A percentile compares a stretch with the other conserved stretches of the same genome.
These are phyloP conservation scores for Calonectria pteridis DNA, from an alignment of 2,329 filamentous ascomycete species.

Conservation along the genomic window DNA sequence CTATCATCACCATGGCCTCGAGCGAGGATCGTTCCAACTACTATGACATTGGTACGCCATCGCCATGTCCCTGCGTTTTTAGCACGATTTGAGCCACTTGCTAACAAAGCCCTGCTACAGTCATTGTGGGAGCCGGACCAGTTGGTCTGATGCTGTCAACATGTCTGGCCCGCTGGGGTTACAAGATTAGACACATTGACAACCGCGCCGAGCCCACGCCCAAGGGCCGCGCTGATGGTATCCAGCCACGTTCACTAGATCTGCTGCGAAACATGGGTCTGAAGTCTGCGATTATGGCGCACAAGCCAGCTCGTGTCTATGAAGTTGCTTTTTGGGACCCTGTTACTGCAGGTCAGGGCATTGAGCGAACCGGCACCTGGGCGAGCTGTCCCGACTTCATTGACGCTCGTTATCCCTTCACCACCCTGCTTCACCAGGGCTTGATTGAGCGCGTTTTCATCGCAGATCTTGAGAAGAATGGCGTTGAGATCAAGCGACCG, in stretches of 20 bases:
- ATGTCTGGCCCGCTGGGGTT: slow-evolving; percentile 91
- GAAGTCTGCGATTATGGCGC: slow-evolving; percentile 88
- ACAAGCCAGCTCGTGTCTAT: slow-evolving; percentile 88
- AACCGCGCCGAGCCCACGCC: slow-evolving; percentile 86
- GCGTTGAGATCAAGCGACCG: slow-evolving; percentile 70
- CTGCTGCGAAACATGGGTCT: slow-evolving; percentile 90
- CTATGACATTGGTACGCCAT: slow-evolving; percentile 60
- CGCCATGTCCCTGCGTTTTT: neutral
- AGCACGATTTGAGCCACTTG: neutral
- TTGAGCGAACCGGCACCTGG: slow-evolving; percentile 79
- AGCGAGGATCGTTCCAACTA: slow-evolving; percentile 40
- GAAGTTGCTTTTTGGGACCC: slow-evolving; percentile 83
- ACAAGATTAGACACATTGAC: slow-evolving; percentile 95
- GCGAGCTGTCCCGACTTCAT: slow-evolving; percentile 90
- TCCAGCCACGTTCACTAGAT: slow-evolving; percentile 90
- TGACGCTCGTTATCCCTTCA: slow-evolving; percentile 78
- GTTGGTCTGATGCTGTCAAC: slow-evolving; percentile 90
- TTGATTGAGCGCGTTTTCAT: slow-evolving; percentile 79
- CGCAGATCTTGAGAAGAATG: slow-evolving; percentile 72
- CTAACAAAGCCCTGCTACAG: slow-evolving; percentile 56
- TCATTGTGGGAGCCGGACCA: slow-evolving; percentile 90
- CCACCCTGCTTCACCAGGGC: slow-evolving; percentile 78
- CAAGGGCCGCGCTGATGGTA: slow-evolving; percentile 90
- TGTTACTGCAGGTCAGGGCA: slow-evolving; percentile 65
- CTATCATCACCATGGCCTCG: slow-evolving; percentile 30